Evolutionary conservation across 768 basidiomycete genomes (phyloP).

Genomic region (Xerocomus spinulosus): DNA sequence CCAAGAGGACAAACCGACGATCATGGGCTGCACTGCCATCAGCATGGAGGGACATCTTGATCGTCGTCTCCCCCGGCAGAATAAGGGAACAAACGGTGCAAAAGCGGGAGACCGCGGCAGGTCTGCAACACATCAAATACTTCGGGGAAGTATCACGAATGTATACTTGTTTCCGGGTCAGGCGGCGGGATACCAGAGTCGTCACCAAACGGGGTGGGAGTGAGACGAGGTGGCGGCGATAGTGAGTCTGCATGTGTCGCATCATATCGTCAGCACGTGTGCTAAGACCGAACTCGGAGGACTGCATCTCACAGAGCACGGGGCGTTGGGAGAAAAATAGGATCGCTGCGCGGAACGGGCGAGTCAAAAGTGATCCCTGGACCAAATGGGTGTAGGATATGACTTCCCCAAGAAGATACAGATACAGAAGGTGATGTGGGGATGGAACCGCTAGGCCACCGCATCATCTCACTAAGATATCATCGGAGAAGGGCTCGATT

Average conservation of each 20-base stretch:
- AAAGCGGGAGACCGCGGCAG: conserved; percentile 68
- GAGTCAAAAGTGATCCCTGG: conserved; percentile 57
- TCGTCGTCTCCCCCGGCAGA: conserved; percentile 59
- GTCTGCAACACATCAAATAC: conserved; percentile 81
- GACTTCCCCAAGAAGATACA: conserved; percentile 18
- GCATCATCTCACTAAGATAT: conserved; percentile 63
- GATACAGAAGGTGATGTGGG: conserved; percentile 34
- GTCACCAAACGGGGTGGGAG: conserved; percentile 25
- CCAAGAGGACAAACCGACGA: conserved; percentile 91
- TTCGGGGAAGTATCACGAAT: conserved; percentile 65
- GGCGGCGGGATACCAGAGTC: conserved; percentile 26
- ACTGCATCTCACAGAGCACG: conserved; percentile 76
- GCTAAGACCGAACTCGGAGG: conserved; percentile 79
- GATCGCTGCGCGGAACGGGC: conserved; percentile 43
- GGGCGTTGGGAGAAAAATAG: conserved; percentile 42
- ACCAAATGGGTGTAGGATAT: conserved; percentile 59
- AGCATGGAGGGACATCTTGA: conserved; percentile 62
- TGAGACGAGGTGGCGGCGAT: conserved; percentile 19
- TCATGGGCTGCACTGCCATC: conserved; percentile 77
- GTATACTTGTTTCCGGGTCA: conserved; percentile 44
- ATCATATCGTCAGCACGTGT: conserved; percentile 50
- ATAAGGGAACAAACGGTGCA: conserved; percentile 60
- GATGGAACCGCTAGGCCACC: conserved; percentile 41
- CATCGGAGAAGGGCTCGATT: conserved; percentile 32
- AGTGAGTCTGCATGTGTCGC: conserved; percentile 14